Evolutionary conservation across 495 filamentous ascomycete genomes (phyloP), one percentile per base, ranked within the genome.

Genomic region (Aspergillus panamensis): DNA sequence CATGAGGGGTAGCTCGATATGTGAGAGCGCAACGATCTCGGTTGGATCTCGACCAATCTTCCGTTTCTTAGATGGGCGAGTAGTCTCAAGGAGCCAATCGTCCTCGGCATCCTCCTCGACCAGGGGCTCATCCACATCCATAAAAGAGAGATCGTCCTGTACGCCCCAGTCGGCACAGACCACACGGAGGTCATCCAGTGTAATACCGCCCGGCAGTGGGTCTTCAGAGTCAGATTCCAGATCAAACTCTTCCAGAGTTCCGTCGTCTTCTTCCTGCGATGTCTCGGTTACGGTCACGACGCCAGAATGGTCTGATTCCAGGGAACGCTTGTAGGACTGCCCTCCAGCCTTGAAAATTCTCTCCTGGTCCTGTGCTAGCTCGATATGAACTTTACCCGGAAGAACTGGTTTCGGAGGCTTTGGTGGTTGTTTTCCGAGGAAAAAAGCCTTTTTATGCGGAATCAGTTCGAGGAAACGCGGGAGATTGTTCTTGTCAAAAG

Each of bases 101-200:
- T 77, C 74, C 14, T 83, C 82, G 20, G 80, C 84, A 39, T 80
- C 79, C 12, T 68, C 58, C 16, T 66, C 45, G 8, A 49, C n/a
- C 8, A 53, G 20, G 21, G 63, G 51, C 32, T 70, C 64, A 13
- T 71, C 69, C 6, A 73, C 58, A 25, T 76, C 71, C 58, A 63
- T 53, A 13, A 62, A 51, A 19, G 67, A 61, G n/a, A 66, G 47
- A 9, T 76, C 69, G 53, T 87, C 80, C 55, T 79, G 76, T 19
- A 78, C 61, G 42, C 88, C 88, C 90, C 91, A 97, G 67, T 96
- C 90, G 48, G 86, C 80, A 65, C 91, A 96, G 12, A 91, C 79
- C 14, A 91, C 79, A 51, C 86, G 82, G 50, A 97, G 80, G 63
- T 96, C 92, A 55, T 82, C 76, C 65, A 88, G 80, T 6, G 82